Evolutionary conservation across 345 rosid species (phyloP).

Genomic region (Populus tremula): DNA sequence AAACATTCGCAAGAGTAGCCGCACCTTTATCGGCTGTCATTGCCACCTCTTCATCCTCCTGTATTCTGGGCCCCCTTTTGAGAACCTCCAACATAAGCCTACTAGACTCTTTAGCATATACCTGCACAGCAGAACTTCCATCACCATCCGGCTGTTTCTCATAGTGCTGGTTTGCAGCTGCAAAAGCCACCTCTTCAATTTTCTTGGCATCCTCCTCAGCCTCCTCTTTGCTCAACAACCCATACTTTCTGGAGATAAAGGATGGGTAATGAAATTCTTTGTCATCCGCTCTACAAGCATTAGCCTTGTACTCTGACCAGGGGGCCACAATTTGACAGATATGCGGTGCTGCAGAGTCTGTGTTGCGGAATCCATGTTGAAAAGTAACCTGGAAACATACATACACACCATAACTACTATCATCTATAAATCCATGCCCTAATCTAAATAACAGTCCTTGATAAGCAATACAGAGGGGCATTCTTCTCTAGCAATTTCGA

Average conservation of each 20-base stretch:
- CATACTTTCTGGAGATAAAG: constrained; percentile 81
- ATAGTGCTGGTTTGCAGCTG: constrained; percentile 60
- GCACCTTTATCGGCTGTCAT: constrained; percentile 20
- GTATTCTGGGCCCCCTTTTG: constrained; percentile 53
- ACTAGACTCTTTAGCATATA: constrained; percentile 90
- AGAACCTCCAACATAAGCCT: constrained; percentile 80
- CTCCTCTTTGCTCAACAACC: constrained; percentile 63
- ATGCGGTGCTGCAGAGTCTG: constrained; percentile 48
- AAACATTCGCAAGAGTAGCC: constrained; percentile 42
- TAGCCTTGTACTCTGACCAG: constrained; percentile 63
- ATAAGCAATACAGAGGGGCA: neutral
- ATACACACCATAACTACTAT: neutral
- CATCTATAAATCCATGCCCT: constrained; percentile 4
- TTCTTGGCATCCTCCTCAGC: constrained; percentile 68
- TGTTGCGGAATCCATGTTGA: constrained; percentile 47
- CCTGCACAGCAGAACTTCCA: constrained; percentile 91
- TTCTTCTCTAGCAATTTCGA: neutral
- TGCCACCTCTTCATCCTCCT: constrained; percentile 35
- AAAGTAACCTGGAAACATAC: constrained; percentile 33
- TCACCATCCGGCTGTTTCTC: constrained; percentile 94
- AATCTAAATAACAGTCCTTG: neutral
- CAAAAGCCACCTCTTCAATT: constrained; percentile 68
- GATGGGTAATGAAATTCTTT: constrained; percentile 69
- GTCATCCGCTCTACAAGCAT: constrained; percentile 70
- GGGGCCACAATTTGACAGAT: constrained; percentile 88